phyloP scores from a whole-genome alignment of 2,329 filamentous ascomycete species.

The Ophiostoma australiae region DNA sequence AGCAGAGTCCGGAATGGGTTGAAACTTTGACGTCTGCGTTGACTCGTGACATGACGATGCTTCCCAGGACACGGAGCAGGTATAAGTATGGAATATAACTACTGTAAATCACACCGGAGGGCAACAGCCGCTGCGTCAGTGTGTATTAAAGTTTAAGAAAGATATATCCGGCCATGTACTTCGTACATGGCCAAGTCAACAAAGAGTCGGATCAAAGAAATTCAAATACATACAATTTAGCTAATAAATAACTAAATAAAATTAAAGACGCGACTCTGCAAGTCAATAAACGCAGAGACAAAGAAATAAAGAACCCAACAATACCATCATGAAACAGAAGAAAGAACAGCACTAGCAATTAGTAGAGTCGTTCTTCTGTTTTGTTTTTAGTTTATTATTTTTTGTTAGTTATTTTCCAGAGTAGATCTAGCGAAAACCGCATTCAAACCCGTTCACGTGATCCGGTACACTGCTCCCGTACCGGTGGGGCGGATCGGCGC shows the following conservation, averaged over 20 bases:
- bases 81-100: no score
- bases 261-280: neutral
- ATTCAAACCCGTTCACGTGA: neutral
- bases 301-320: neutral
- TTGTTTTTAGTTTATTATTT: no score
- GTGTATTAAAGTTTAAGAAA: no score
- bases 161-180: neutral
- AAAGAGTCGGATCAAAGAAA: neutral
- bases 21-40: no score
- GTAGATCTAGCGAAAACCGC: neutral
- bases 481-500: slow-evolving; percentile 5
- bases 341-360: slow-evolving; percentile 3
- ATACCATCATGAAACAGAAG: neutral
- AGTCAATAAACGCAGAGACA: neutral
- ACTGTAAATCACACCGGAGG: no score
- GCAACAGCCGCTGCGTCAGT: no score
- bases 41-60: neutral
- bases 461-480: neutral
- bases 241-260: neutral
- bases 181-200: neutral
- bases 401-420: neutral
- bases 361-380: neutral
- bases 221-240: neutral
- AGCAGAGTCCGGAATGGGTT: neutral
- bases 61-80: no score